Percentiles rank a stretch among this genome's conserved stretches.
Evolutionary conservation across 2,329 filamentous ascomycete genomes (phyloP).

Genomic region (Stachybotrys echinatus): DNA sequence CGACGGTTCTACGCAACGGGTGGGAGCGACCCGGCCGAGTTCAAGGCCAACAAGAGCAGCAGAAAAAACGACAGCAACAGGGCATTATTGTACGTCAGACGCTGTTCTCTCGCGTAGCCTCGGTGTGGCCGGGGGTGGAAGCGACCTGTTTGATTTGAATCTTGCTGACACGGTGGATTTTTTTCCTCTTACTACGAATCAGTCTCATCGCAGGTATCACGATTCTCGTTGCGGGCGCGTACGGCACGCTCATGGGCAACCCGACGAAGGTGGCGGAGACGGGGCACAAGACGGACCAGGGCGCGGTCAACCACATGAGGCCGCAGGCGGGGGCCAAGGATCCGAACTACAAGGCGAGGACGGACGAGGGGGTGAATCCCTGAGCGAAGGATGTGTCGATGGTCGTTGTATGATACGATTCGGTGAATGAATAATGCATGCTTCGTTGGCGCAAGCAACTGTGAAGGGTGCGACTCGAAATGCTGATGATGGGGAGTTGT

Average conservation of each 20-base stretch:
- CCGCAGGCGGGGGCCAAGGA: neutral
- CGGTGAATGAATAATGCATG: neutral
- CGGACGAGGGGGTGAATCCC: neutral
- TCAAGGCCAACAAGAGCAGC: neutral
- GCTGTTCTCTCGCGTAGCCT: no score
- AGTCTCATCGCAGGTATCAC: neutral
- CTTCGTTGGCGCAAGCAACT: neutral
- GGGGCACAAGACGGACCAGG: neutral
- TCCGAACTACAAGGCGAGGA: neutral
- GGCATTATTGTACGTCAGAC: neutral
- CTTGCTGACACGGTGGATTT: neutral
- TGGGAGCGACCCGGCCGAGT: neutral
- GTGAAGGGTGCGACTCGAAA: no score
- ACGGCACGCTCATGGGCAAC: neutral
- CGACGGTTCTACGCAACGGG: conserved; percentile 1
- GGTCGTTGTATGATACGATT: neutral
- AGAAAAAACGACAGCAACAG: neutral
- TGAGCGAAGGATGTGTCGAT: neutral
- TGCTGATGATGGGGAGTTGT: no score
- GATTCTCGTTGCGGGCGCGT: neutral
- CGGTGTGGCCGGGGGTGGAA: neutral
- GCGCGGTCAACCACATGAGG: neutral
- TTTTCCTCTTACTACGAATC: neutral
- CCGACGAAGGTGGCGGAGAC: neutral
- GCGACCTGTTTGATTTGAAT: no score